Conservation (phyloP, 257 asterid species). For the Solanum chaucha region DNA sequence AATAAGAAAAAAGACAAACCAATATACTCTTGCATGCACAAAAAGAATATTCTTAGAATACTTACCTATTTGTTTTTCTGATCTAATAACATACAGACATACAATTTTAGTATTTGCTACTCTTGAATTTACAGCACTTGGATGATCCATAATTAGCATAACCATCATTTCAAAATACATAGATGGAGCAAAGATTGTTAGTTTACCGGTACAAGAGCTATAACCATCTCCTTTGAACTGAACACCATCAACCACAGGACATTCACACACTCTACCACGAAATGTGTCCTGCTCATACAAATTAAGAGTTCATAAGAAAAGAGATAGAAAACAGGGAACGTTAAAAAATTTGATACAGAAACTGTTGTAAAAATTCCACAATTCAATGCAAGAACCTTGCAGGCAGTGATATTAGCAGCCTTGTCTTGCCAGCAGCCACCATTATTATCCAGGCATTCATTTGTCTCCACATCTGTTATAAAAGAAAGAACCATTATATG, state of each 20-base stretch:
- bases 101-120: background rate
- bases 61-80: background rate
- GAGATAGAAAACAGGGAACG: background rate
- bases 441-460: conserved; percentile 66
- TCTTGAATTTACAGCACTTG: background rate
- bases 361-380: background rate
- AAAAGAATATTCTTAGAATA: background rate
- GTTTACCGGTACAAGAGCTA: conserved; percentile 51
- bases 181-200: background rate
- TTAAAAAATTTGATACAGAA: background rate
- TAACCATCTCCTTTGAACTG: conserved; percentile 78
- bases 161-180: background rate
- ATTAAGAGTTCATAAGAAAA: background rate
- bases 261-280: conserved; percentile 75
- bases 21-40: background rate
- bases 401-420: conserved; percentile 55
- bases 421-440: conserved; percentile 86
- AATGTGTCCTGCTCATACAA: conserved; percentile 52
- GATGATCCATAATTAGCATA: background rate
- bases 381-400: conserved; percentile 45
- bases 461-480: conserved; percentile 60
- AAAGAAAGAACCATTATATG: conserved; percentile 4
- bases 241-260: conserved; percentile 72
- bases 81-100: background rate
- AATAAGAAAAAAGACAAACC: background rate